Evolutionary conservation across 225 moss, liverwort and hornwort genomes (phyloP).

Genomic region (Marchantia paleacea): DNA sequence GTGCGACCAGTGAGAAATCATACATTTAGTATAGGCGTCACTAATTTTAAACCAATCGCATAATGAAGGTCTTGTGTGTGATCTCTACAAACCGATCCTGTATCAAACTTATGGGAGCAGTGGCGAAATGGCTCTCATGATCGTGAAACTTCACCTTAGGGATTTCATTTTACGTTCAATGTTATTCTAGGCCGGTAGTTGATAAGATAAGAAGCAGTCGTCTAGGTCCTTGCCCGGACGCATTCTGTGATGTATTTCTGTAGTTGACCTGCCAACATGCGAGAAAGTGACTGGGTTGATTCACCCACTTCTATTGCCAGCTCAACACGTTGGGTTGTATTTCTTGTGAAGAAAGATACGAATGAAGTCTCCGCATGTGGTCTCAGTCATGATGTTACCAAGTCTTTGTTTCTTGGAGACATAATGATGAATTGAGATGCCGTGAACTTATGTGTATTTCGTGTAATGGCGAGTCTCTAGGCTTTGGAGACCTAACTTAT

Average conservation of each 20-base stretch:
- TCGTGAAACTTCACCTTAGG: neutral
- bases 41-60: neutral
- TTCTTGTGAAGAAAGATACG: no score
- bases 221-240: neutral
- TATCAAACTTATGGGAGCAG: neutral
- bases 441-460: no score
- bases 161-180: neutral
- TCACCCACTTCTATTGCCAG: neutral
- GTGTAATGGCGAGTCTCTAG: no score
- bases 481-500: no score
- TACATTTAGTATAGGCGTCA: neutral
- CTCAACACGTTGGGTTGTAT: no score
- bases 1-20: neutral
- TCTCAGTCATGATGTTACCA: no score
- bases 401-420: no score
- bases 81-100: neutral
- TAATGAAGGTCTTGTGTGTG: neutral
- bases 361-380: no score
- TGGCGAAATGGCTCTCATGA: neutral
- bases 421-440: no score
- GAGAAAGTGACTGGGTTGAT: neutral
- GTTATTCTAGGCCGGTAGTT: neutral
- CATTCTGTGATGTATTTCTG: neutral
- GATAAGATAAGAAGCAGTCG: neutral
- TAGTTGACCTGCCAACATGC: neutral